Percentiles rank a stretch among this genome's conserved stretches.
Conservation (phyloP, 1,284 basidiomycete genomes). For the Heterobasidion annosum region DNA sequence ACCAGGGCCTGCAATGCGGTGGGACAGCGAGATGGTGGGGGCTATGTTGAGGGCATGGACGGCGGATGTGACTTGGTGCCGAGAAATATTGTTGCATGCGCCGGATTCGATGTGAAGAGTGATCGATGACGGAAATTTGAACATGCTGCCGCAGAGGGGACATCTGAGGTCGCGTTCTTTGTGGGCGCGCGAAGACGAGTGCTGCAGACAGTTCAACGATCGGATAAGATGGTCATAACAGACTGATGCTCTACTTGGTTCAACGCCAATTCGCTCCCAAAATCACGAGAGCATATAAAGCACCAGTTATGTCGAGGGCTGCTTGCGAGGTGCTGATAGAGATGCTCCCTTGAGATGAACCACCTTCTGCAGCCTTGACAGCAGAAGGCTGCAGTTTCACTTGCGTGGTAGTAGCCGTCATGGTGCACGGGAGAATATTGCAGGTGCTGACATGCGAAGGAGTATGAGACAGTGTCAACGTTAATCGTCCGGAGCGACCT, state of each 20-base stretch:
- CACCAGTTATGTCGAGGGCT: constrained; percentile 2
- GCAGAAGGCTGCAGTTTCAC: constrained; percentile 4
- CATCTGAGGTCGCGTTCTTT: constrained; percentile 21
- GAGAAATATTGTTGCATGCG: constrained; percentile 26
- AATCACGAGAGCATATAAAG: constrained; percentile 1
- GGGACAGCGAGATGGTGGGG: constrained; percentile 24
- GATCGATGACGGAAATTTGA: constrained; percentile 35
- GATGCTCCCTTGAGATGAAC: not conserved
- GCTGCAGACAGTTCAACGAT: too few species aligned
- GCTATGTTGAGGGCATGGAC: constrained; percentile 22
- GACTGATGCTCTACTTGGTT: not conserved
- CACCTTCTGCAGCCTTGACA: not conserved
- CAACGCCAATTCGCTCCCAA: not conserved
- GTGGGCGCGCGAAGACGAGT: too few species aligned
- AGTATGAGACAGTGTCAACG: too few species aligned
- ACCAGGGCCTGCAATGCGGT: constrained; percentile 21
- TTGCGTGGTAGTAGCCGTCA: too few species aligned
- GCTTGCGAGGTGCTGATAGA: not conserved
- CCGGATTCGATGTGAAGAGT: constrained; percentile 39
- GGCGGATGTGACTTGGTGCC: constrained; percentile 22
- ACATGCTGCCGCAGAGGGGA: constrained; percentile 28
- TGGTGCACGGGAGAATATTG: too few species aligned
- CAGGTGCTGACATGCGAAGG: too few species aligned
- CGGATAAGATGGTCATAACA: too few species aligned
- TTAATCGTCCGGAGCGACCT: too few species aligned